phyloP scores from a whole-genome alignment of 2,329 filamentous ascomycete species.

The Diatrype stigma region DNA sequence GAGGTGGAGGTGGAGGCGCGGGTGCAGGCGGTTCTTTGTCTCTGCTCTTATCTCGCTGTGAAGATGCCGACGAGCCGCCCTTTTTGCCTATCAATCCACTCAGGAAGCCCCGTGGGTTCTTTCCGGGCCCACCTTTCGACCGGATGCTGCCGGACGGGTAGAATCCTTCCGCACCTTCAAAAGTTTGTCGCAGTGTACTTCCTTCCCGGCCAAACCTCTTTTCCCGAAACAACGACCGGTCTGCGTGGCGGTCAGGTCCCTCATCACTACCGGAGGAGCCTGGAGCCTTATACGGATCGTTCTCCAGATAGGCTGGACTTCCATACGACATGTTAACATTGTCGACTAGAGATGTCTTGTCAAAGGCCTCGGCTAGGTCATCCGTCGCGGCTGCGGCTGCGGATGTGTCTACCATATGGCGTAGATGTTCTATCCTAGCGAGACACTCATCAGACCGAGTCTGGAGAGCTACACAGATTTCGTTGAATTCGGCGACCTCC shows the following conservation, averaged over 20 bases:
- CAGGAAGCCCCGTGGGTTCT: conserved; percentile 38
- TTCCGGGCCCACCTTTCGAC: conserved; percentile 28
- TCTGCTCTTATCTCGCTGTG: conserved; percentile 25
- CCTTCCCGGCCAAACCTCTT: conserved; percentile 18
- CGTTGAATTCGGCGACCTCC: conserved; percentile 51
- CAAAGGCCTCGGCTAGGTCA: conserved; percentile 44
- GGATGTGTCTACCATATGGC: conserved; percentile 34
- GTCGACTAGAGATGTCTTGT: conserved; percentile 38
- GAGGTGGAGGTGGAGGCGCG: no score
- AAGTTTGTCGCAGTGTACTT: conserved; percentile 23
- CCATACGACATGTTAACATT: conserved; percentile 33
- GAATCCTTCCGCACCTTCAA: conserved; percentile 27
- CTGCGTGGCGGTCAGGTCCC: conserved; percentile 19
- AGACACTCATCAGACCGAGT: conserved; percentile 48
- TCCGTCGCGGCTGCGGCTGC: conserved; percentile 22
- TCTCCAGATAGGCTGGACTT: conserved; percentile 31
- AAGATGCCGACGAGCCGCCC: conserved; percentile 14
- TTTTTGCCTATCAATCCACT: conserved; percentile 37
- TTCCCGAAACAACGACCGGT: conserved; percentile 16
- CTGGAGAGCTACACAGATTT: conserved; percentile 46
- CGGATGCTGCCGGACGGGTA: conserved; percentile 30
- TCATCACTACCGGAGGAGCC: conserved; percentile 50
- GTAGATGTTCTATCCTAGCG: conserved; percentile 43
- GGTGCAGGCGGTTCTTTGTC: conserved; percentile 18
- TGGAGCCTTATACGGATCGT: conserved; percentile 34